Evolutionary conservation across 768 basidiomycete species (phyloP), one percentile per base, ranked within the genome.

Genomic region (Cyclocybe aegerita): DNA sequence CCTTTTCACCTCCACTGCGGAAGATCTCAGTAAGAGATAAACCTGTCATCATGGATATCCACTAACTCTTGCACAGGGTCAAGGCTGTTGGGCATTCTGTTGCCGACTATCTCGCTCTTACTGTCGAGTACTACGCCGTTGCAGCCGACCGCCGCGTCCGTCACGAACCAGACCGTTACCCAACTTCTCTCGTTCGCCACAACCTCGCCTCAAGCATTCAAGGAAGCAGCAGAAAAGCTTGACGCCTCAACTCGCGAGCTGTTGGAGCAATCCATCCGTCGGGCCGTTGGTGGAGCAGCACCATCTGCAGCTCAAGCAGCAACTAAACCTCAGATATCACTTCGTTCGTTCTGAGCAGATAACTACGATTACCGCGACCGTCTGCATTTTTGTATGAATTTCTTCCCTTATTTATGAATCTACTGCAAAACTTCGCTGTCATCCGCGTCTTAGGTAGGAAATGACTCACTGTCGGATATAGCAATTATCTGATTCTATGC

Each of bases 241-340:
- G 83, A 86, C 29, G 63, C 73, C 6, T 65, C 74, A 0, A 75
- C 75, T 5, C 72, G 84, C 39, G 83, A 85, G 42, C 68, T 79
- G 16, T 65, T 98, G 45, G 95, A 98, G 65, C 75, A 78, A 39
- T 86, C 88, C 0, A 80, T 97, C 43, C 79, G 94, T 53, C 84
- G 85, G 46, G 85, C 86, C 4, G 78, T 95, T 0, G 82, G 81
- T 30, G 77, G 79, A 7, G 16, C 16, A 14, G 61, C 64, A 10
- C 65, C 70, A 11, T 60, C 70, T 1, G 45, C 63, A 5, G 29
- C 59, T 15, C 71, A 77, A 35, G 60, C 68, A 10, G 57, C 72
- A 4, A 62, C 72, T 9, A 90, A 88, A 63, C 90, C 88, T 3
- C 88, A 90, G 63, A 92, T 91, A 45, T 91, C 88, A 2, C 65